Conservation (phyloP, 306 rosid genomes). For the Glycine latifolia region DNA sequence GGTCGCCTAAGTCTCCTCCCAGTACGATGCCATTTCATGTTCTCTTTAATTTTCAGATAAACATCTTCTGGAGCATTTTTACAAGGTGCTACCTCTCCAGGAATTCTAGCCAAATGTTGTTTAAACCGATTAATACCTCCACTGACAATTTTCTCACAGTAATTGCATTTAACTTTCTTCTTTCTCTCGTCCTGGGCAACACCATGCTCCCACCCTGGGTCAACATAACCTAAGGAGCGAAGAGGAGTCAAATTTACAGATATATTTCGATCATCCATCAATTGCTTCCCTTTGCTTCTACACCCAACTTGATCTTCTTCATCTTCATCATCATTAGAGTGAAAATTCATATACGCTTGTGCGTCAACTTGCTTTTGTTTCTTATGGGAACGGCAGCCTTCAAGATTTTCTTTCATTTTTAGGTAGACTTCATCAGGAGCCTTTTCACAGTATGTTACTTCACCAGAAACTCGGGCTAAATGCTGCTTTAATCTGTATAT, state of each 20-base stretch:
- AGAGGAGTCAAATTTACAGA: slow-evolving; percentile 72
- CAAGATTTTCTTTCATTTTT: slow-evolving; percentile 89
- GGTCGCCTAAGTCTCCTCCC: slow-evolving; percentile 85
- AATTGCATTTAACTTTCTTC: slow-evolving; percentile 95
- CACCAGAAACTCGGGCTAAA: slow-evolving; percentile 97
- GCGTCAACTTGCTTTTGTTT: slow-evolving; percentile 74
- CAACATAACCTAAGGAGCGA: slow-evolving; percentile 88
- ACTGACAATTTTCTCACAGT: slow-evolving; percentile 91
- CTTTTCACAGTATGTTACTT: slow-evolving; percentile 93
- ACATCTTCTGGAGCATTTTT: slow-evolving; percentile 95
- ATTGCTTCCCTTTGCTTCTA: slow-evolving; percentile 85
- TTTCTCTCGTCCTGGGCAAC: slow-evolving; percentile 97
- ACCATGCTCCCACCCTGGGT: slow-evolving; percentile 99
- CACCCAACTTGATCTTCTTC: slow-evolving; percentile 68
- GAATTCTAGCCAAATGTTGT: slow-evolving; percentile 97
- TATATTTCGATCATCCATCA: slow-evolving; percentile 67
- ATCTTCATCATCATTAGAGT: slow-evolving; percentile 78
- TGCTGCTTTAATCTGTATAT: slow-evolving; percentile 97
- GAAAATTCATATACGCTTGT: slow-evolving; percentile 75
- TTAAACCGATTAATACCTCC: slow-evolving; percentile 97
- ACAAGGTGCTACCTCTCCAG: slow-evolving; percentile 99
- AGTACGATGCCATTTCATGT: slow-evolving; percentile 99
- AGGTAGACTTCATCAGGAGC: slow-evolving; percentile 93
- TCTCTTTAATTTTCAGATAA: slow-evolving; percentile 83
- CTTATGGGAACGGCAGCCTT: slow-evolving; percentile 86